Base-by-base conservation (phyloP, 2,329 filamentous ascomycete species). In the Elsinoe arachidis region DNA sequence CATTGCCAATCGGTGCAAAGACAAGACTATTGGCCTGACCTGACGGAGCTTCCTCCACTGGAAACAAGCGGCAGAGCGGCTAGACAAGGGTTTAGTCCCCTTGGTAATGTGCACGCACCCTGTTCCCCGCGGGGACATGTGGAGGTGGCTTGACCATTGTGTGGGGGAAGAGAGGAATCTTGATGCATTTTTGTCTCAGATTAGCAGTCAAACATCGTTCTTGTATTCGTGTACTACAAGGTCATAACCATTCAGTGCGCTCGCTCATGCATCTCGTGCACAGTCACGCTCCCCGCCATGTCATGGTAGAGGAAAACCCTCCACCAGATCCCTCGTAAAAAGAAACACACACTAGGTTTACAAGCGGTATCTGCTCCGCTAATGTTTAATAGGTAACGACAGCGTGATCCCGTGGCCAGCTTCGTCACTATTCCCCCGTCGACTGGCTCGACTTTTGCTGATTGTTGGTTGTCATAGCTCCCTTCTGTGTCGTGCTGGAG, bases 341-440 rank as follows among this genome's bases (percentile, higher is more conserved):
- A 14, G 35, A 49, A 49, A 51, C 41, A 51, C 26, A 51, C 46
- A 51, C 46, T 51, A 51, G 46, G 46, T 51, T 35, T 51, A 51
- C 30, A 34, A 51, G 46, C 46, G 33, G n/a, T 34, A 51, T 51
- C 46, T 51, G 21, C n/a, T 5, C 41, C 41, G 41, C 41, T 10
- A 7, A 46, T 46, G 4, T 15, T 23, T 17, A 12, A 23, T 46
- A 46, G 41, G 41, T 46, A 46, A 46, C 19, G 41, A 46, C 41
- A 46, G 41, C 41, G 26, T 46, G 12, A 37, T 53, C 15, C 23
- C 49, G 34, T 53, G 34, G 17, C 35, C 33, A 37, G 14, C 17
- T 19, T 53, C 19, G 15, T 33, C 34, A n/a, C 17, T 34, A 19
- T n/a, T 26, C 17, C 33, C 38, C 49, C 34, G 35, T 53, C 49